Evolutionary conservation across 345 rosid species (phyloP).

Genomic region (Eucalyptus leucophloia): DNA sequence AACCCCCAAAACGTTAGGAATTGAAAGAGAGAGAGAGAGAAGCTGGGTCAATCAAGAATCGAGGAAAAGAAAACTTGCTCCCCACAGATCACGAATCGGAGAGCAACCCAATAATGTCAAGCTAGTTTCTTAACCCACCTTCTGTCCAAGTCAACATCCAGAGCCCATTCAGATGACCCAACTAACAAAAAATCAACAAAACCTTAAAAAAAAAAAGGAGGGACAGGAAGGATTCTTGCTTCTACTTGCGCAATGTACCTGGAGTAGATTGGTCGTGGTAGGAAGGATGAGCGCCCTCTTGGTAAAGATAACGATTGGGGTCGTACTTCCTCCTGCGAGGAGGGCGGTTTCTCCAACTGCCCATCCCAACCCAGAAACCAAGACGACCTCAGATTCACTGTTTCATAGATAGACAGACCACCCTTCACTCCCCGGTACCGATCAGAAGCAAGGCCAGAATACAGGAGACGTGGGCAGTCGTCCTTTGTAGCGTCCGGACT

Average conservation of each 20-base stretch:
- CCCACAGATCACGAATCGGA: background rate
- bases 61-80: background rate
- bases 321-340: background rate
- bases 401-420: background rate
- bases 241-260: background rate
- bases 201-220: too few relatives aligned
- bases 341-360: constrained; percentile 17
- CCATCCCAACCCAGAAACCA: constrained; percentile 2
- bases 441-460: background rate
- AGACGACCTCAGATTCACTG: background rate
- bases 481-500: background rate
- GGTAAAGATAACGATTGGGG: background rate
- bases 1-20: background rate
- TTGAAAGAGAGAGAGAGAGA: background rate
- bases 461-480: background rate
- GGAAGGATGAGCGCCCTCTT: background rate
- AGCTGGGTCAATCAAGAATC: background rate
- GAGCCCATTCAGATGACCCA: background rate
- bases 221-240: background rate
- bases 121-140: background rate
- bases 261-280: background rate
- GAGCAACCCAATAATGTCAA: background rate
- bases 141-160: background rate
- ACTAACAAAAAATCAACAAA: background rate
- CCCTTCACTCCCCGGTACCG: background rate